Evolutionary conservation across 805 yeast genomes (phyloP).

Genomic region (Saccharomycopsis sp.): DNA sequence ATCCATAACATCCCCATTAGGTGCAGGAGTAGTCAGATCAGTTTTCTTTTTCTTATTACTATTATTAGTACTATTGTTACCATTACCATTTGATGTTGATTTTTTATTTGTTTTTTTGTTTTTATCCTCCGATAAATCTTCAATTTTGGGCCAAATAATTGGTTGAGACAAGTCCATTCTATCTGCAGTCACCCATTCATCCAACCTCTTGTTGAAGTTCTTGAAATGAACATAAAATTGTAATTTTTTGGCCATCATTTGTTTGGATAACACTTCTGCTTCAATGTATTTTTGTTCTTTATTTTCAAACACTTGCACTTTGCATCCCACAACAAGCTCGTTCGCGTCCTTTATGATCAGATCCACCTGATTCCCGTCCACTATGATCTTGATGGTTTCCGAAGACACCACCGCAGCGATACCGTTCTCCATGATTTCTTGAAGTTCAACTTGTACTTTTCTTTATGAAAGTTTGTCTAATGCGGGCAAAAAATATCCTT

Average conservation of each 20-base stretch:
- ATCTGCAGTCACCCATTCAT: conserved; percentile 80
- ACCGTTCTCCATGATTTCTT: too few species aligned
- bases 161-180: conserved; percentile 66
- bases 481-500: too few species aligned
- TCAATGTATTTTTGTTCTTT: conserved; percentile 73
- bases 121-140: conserved; percentile 36
- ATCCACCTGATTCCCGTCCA: neutral
- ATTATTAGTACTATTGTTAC: conserved; percentile 23
- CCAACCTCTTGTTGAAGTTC: conserved; percentile 91
- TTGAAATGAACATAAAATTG: conserved; percentile 90
- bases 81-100: conserved; percentile 19
- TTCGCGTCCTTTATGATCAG: conserved; percentile 21
- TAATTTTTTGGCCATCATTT: conserved; percentile 62
- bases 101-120: conserved; percentile 22
- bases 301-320: conserved; percentile 50
- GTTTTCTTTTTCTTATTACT: conserved; percentile 30
- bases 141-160: conserved; percentile 59
- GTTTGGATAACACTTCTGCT: conserved; percentile 79
- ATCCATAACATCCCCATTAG: conserved; percentile 62
- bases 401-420: too few species aligned
- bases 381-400: neutral
- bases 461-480: too few species aligned
- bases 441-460: too few species aligned
- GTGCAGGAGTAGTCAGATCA: conserved; percentile 12
- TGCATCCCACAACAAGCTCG: conserved; percentile 66